These are phyloP conservation scores for Fusarium begoniae DNA, from an alignment of 2,329 filamentous ascomycete species.

Conservation along the genomic window DNA sequence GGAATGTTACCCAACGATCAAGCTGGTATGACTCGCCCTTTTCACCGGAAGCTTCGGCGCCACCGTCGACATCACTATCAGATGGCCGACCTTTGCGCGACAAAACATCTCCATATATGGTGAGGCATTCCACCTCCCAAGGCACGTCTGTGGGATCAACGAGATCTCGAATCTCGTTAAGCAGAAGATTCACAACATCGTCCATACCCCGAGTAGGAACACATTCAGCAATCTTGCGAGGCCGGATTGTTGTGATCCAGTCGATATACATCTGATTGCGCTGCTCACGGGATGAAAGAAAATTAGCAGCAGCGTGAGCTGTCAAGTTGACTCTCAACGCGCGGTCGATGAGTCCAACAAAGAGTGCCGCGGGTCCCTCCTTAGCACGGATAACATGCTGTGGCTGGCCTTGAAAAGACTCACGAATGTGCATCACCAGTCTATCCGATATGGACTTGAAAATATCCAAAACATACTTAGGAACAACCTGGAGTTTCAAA, in stretches of 20 bases:
- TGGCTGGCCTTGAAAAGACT: constrained; percentile 86
- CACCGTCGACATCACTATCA: constrained; percentile 38
- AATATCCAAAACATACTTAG: constrained; percentile 85
- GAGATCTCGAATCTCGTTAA: constrained; percentile 74
- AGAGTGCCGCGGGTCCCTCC: constrained; percentile 86
- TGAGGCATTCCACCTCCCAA: constrained; percentile 71
- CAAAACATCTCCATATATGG: constrained; percentile 67
- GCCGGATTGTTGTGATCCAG: constrained; percentile 75
- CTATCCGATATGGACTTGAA: constrained; percentile 86
- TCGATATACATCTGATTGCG: constrained; percentile 96
- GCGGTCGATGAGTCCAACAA: constrained; percentile 85
- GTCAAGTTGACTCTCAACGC: constrained; percentile 91
- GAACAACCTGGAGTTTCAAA: constrained; percentile 91
- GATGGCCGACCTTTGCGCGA: constrained; percentile 55
- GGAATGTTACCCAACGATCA: constrained; percentile 80
- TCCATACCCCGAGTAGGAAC: constrained; percentile 72
- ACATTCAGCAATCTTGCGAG: constrained; percentile 70
- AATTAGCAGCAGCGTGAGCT: constrained; percentile 91
- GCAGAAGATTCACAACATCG: constrained; percentile 68
- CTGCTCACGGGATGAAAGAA: constrained; percentile 88
- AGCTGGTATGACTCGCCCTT: constrained; percentile 64
- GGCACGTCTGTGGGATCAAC: constrained; percentile 74
- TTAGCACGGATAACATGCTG: constrained; percentile 87
- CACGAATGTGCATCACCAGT: constrained; percentile 82
- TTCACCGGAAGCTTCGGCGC: constrained; percentile 54